Conservation (phyloP, 495 filamentous ascomycete species). For the Bacidia gigantensis region DNA sequence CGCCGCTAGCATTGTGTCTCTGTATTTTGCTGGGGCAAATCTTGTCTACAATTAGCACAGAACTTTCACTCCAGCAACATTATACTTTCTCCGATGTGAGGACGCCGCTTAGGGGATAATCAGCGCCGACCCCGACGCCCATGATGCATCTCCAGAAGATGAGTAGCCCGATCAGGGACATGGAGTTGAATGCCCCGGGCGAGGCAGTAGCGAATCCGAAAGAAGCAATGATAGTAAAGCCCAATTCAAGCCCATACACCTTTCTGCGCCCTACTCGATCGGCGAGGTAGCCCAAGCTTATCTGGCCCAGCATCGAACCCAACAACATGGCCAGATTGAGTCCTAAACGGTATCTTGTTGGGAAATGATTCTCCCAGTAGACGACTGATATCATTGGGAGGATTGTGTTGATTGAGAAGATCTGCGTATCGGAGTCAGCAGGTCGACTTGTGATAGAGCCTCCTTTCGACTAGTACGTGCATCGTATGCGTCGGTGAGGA, state of each 20-base stretch:
- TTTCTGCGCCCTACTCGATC: constrained; percentile 48
- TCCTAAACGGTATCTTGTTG: constrained; percentile 27
- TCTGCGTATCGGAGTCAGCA: constrained; percentile 16
- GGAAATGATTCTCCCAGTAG: constrained; percentile 40
- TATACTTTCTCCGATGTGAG: constrained; percentile 45
- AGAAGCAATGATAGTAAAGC: constrained; percentile 42
- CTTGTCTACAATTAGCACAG: constrained; percentile 15
- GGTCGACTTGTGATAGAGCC: neutral
- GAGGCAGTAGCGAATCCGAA: constrained; percentile 41
- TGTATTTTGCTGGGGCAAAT: constrained; percentile 44
- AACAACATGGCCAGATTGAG: constrained; percentile 48
- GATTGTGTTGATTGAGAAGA: constrained; percentile 52
- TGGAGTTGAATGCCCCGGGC: constrained; percentile 28
- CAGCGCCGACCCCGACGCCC: constrained; percentile 40
- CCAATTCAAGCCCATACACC: constrained; percentile 51
- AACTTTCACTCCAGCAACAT: neutral
- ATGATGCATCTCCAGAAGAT: constrained; percentile 45
- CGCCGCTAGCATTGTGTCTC: constrained; percentile 50
- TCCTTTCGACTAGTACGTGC: too few relatives aligned
- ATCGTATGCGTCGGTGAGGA: constrained; percentile 55
- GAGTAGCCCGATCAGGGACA: constrained; percentile 43
- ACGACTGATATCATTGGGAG: constrained; percentile 48
- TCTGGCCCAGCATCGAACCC: constrained; percentile 45
- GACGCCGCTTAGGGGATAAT: constrained; percentile 43
- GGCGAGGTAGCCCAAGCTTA: constrained; percentile 48